Evolutionary conservation across 192 early-diverging fungal genomes (phyloP).

Genomic region (Coemansia sp.): DNA sequence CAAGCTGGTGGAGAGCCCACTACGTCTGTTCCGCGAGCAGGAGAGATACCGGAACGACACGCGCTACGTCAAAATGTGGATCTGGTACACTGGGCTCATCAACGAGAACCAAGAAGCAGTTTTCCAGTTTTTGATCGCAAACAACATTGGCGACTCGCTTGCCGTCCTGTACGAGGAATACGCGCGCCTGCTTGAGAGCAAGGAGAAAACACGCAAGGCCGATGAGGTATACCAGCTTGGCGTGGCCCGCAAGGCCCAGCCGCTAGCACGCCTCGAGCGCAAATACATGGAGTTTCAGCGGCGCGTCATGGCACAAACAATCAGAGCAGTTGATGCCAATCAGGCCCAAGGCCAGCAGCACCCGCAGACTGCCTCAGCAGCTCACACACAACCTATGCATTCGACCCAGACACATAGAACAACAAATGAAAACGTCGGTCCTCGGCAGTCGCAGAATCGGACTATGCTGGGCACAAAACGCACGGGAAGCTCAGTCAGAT

Average conservation of each 20-base stretch:
- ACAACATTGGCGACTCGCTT: slow-evolving; percentile 64
- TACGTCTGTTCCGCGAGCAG: slow-evolving; percentile 51
- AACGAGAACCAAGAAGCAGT: slow-evolving; percentile 58
- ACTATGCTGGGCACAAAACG: slow-evolving; percentile 38
- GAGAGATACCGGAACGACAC: slow-evolving; percentile 59
- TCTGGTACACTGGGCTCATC: slow-evolving; percentile 52
- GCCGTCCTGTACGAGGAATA: slow-evolving; percentile 78
- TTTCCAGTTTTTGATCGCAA: slow-evolving; percentile 69
- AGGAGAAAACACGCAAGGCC: slow-evolving; percentile 50
- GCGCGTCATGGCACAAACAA: slow-evolving; percentile 33
- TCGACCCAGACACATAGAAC: slow-evolving; percentile 3
- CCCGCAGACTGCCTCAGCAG: background rate
- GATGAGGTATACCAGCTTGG: slow-evolving; percentile 64
- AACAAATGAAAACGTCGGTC: background rate
- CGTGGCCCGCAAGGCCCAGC: slow-evolving; percentile 65
- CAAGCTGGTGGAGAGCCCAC: slow-evolving; percentile 52
- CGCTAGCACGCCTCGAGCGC: slow-evolving; percentile 59
- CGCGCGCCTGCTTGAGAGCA: slow-evolving; percentile 56
- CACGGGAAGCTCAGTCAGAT: slow-evolving; percentile 13
- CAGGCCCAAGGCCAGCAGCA: background rate
- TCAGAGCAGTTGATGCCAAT: slow-evolving; percentile 3
- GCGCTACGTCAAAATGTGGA: slow-evolving; percentile 60
- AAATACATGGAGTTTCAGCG: slow-evolving; percentile 59
- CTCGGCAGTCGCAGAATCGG: slow-evolving; percentile 1
- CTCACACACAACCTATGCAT: background rate